Evolutionary conservation across 1,284 basidiomycete genomes (phyloP).

Genomic region (Trichosporon sp.): DNA sequence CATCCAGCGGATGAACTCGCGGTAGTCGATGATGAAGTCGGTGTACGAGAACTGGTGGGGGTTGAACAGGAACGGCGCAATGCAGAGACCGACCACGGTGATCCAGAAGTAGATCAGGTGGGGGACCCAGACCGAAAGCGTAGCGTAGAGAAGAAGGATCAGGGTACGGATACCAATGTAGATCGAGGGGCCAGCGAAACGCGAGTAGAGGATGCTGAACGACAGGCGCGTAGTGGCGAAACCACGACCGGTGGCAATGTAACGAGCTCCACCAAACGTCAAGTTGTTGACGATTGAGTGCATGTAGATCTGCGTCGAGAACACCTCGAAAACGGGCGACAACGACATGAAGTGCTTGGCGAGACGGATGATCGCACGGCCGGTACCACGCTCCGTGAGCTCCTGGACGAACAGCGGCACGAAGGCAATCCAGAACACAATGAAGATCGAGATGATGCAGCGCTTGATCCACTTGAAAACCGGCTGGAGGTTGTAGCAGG

Average conservation of each 20-base stretch:
- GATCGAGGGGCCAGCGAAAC: conserved; percentile 94
- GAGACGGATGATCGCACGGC: conserved; percentile 82
- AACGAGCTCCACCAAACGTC: conserved; percentile 92
- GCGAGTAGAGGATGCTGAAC: conserved; percentile 90
- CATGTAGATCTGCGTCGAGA: conserved; percentile 93
- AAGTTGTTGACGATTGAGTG: conserved; percentile 93
- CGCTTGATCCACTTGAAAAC: conserved; percentile 91
- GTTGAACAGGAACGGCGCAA: conserved; percentile 94
- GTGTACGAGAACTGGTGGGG: conserved; percentile 94
- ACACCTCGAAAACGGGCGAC: conserved; percentile 94
- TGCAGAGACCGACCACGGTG: conserved; percentile 79
- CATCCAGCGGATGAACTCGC: conserved; percentile 97
- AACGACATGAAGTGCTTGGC: conserved; percentile 88
- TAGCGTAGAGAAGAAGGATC: conserved; percentile 86
- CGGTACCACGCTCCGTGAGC: conserved; percentile 87
- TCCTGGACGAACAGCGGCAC: conserved; percentile 93
- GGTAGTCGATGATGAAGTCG: conserved; percentile 94
- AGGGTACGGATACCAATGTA: conserved; percentile 91
- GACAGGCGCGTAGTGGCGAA: conserved; percentile 91
- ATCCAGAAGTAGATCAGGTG: conserved; percentile 96
- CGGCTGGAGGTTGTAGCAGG: conserved; percentile 87
- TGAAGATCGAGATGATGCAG: conserved; percentile 92
- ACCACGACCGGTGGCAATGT: conserved; percentile 98
- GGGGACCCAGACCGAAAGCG: conserved; percentile 82
- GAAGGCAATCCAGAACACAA: conserved; percentile 95